phyloP scores from a whole-genome alignment of 2,329 filamentous ascomycete genomes.

The Xylaria hypoxylon region DNA sequence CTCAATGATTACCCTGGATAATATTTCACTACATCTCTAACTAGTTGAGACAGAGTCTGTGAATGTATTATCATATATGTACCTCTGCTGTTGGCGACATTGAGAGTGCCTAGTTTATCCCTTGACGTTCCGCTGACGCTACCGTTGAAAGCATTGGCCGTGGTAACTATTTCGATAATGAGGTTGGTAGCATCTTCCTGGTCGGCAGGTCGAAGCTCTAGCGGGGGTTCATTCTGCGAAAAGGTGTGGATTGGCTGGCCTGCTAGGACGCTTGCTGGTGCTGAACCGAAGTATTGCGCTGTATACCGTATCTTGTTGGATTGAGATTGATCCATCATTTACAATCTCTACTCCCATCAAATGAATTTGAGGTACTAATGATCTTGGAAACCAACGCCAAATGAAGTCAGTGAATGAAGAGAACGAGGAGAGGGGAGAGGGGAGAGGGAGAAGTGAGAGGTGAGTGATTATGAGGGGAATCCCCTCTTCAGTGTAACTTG shows the following conservation, averaged over 20 bases:
- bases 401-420: too few species aligned
- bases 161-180: slow-evolving; percentile 21
- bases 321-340: slow-evolving; percentile 14
- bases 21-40: slow-evolving; percentile 16
- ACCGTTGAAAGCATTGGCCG: not conserved
- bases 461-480: too few species aligned
- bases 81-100: not conserved
- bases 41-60: not conserved
- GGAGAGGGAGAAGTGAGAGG: too few species aligned
- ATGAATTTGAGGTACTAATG: too few species aligned
- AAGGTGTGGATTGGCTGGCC: not conserved
- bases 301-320: slow-evolving; percentile 18
- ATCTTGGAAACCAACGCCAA: too few species aligned
- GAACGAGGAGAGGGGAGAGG: too few species aligned
- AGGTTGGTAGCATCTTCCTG: not conserved
- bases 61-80: slow-evolving; percentile 28
- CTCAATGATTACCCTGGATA: slow-evolving; percentile 9
- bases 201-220: not conserved
- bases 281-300: not conserved
- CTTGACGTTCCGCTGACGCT: not conserved
- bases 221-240: slow-evolving; percentile 7
- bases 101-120: not conserved
- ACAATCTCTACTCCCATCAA: too few species aligned
- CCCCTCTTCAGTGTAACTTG: too few species aligned
- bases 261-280: not conserved